phyloP scores from a whole-genome alignment of 2,329 filamentous ascomycete species.

The Xylaria polymorpha region DNA sequence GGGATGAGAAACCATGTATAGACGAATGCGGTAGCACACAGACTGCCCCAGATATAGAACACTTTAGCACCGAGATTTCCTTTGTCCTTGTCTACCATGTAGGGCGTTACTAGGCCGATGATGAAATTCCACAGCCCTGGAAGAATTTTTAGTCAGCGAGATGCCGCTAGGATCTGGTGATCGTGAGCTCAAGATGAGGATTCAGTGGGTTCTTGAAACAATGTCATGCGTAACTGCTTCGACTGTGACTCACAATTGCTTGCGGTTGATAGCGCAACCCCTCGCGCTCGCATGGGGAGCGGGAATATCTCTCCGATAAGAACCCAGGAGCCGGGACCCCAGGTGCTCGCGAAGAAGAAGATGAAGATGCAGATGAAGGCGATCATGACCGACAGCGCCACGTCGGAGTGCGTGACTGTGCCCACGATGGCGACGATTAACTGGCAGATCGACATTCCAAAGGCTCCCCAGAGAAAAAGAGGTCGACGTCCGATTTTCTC shows the following conservation, averaged over 20 bases:
- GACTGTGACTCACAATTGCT: conserved; percentile 72
- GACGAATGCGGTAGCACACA: conserved; percentile 69
- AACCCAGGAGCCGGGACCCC: conserved; percentile 82
- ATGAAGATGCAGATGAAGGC: conserved; percentile 93
- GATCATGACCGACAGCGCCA: conserved; percentile 76
- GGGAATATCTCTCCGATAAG: conserved; percentile 93
- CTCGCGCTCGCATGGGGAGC: conserved; percentile 86
- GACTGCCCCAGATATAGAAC: conserved; percentile 80
- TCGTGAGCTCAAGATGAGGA: not conserved
- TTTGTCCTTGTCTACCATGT: conserved; percentile 70
- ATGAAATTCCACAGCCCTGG: conserved; percentile 81
- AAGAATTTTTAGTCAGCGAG: conserved; percentile 1
- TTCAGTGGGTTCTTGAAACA: not conserved
- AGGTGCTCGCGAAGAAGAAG: conserved; percentile 90
- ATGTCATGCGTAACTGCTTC: not conserved
- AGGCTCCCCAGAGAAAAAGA: conserved; percentile 81
- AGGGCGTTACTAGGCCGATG: conserved; percentile 75
- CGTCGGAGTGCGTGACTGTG: conserved; percentile 57
- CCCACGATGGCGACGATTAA: conserved; percentile 86
- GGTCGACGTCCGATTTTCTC: conserved; percentile 84
- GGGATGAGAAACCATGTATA: conserved; percentile 81
- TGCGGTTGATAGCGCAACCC: conserved; percentile 86
- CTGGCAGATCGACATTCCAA: conserved; percentile 87
- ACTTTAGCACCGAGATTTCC: conserved; percentile 76
- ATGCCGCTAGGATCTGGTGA: not conserved